phyloP scores from a whole-genome alignment of 768 basidiomycete genomes.

The Tylopilus intermedius region DNA sequence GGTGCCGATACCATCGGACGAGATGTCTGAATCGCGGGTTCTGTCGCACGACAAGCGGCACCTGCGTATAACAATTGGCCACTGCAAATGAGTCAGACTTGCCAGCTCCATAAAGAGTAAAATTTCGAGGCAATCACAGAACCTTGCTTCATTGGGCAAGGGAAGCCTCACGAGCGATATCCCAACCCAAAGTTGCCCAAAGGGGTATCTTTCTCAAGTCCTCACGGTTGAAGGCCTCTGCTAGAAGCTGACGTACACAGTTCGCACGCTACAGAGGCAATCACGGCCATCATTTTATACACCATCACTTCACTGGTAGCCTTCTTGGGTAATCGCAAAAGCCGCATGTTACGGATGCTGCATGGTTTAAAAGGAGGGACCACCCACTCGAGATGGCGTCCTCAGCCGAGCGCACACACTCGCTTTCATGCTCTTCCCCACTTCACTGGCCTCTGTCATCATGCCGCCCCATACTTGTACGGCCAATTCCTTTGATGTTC shows the following conservation, averaged over 20 bases:
- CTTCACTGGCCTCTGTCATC: no score
- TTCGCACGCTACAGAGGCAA: constrained; percentile 29
- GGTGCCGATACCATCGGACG: no score
- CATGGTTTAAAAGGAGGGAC: constrained; percentile 25
- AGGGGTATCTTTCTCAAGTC: constrained; percentile 13
- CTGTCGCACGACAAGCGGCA: no score
- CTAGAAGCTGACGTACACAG: constrained; percentile 26
- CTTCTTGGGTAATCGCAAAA: constrained; percentile 18
- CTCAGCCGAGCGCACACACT: constrained; percentile 5
- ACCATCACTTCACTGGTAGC: constrained; percentile 21
- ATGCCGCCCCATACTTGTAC: no score
- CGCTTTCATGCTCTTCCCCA: constrained; percentile 2
- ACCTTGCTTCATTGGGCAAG: constrained; percentile 19
- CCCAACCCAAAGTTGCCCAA: constrained; percentile 23
- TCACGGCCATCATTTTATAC: constrained; percentile 16
- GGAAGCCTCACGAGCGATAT: constrained; percentile 6
- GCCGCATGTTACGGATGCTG: constrained; percentile 14
- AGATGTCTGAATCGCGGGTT: no score
- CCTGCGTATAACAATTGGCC: no score
- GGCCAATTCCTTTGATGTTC: constrained; percentile 9
- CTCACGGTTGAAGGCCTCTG: constrained; percentile 1
- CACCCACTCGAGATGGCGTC: constrained; percentile 7
- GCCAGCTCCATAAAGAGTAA: constrained; percentile 20
- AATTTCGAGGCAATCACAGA: constrained; percentile 15
- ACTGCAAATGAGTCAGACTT: no score